Evolutionary conservation across 371 early-diverging fungal genomes (phyloP).

Genomic region (Mucor velutinosus): DNA sequence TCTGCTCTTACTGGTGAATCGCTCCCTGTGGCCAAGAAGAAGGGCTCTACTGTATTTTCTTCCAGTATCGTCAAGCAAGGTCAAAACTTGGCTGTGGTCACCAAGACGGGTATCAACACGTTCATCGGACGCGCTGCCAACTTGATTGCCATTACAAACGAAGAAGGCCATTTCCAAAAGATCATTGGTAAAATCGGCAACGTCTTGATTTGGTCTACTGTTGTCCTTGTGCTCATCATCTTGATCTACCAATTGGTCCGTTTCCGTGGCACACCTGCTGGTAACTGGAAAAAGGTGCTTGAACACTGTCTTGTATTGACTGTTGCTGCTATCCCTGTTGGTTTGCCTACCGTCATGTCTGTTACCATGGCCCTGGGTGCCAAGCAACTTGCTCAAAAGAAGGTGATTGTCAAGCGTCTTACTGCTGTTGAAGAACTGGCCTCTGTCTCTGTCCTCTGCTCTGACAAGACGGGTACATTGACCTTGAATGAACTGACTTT

Average conservation of each 20-base stretch:
- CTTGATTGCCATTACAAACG: conserved; percentile 82
- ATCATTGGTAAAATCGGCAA: conserved; percentile 82
- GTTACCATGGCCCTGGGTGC: conserved; percentile 97
- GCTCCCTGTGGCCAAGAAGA: conserved; percentile 81
- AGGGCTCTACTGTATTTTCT: conserved; percentile 82
- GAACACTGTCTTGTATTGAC: conserved; percentile 56
- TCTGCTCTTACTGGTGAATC: conserved; percentile 96
- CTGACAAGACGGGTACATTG: conserved; percentile 96
- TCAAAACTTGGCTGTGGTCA: conserved; percentile 82
- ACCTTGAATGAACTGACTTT: conserved; percentile 90
- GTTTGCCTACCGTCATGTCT: conserved; percentile 92
- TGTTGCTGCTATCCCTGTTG: conserved; percentile 80
- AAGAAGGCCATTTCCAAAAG: conserved; percentile 88
- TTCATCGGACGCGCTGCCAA: conserved; percentile 92
- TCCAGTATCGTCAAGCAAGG: conserved; percentile 87
- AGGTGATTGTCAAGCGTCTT: conserved; percentile 94
- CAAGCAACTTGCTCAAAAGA: conserved; percentile 83
- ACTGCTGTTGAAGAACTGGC: conserved; percentile 94
- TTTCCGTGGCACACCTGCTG: conserved; percentile 34
- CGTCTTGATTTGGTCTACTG: conserved; percentile 74
- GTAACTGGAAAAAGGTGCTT: conserved; percentile 47
- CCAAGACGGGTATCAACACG: conserved; percentile 83
- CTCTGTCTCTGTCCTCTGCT: too few species aligned
- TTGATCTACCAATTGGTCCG: conserved; percentile 66
- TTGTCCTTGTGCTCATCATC: conserved; percentile 78